phyloP scores from a whole-genome alignment of 768 basidiomycete species.

The Lepiota subincarnata region DNA sequence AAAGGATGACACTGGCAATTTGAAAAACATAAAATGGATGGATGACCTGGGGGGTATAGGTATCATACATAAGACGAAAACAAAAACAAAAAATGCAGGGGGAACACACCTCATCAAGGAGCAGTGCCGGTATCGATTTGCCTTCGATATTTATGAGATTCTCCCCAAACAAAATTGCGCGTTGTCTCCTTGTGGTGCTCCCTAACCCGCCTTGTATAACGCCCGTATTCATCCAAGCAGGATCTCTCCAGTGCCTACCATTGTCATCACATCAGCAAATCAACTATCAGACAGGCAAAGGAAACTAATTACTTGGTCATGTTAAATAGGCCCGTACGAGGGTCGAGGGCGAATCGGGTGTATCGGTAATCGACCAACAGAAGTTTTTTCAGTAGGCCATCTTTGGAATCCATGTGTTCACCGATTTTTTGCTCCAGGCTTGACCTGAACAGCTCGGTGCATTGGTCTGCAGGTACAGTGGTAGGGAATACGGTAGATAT shows the following conservation, averaged over 20 bases:
- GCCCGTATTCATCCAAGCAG: conserved; percentile 58
- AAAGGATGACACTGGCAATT: conserved; percentile 89
- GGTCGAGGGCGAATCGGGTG: conserved; percentile 84
- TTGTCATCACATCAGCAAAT: background rate
- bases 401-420: conserved; percentile 28
- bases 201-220: conserved; percentile 65
- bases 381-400: conserved; percentile 45
- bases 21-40: conserved; percentile 99
- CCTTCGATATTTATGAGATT: conserved; percentile 91
- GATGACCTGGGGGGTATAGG: conserved; percentile 51
- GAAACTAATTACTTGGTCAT: conserved; percentile 63
- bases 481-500: conserved; percentile 75
- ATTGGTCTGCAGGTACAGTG: conserved; percentile 18
- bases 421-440: conserved; percentile 23
- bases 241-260: conserved; percentile 86
- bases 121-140: conserved; percentile 70
- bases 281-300: background rate
- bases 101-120: conserved; percentile 77
- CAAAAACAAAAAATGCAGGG: background rate
- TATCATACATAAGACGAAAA: background rate
- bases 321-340: conserved; percentile 73
- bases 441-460: conserved; percentile 23
- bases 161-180: conserved; percentile 69
- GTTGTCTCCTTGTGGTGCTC: conserved; percentile 51
- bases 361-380: conserved; percentile 88